phyloP scores from a whole-genome alignment of 2,329 filamentous ascomycete species.

The Fusarium sp. region DNA sequence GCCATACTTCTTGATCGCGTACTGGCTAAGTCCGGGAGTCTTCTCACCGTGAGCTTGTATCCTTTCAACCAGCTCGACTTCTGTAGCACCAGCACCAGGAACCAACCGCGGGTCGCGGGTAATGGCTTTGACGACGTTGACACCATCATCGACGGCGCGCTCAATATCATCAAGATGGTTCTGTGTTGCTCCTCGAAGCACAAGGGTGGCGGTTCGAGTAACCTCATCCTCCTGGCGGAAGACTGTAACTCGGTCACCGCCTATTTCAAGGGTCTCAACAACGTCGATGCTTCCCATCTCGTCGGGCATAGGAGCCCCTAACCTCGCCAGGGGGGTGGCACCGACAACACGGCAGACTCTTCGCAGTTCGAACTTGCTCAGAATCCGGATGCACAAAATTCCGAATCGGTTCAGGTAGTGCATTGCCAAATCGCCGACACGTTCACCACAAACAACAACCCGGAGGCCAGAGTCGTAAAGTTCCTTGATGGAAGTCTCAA shows the following conservation, averaged over 20 bases:
- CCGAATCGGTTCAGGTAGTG: constrained; percentile 98
- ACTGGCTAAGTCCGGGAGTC: constrained; percentile 91
- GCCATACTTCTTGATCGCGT: constrained; percentile 96
- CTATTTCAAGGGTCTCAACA: constrained; percentile 97
- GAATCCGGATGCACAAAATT: constrained; percentile 94
- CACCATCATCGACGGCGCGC: constrained; percentile 95
- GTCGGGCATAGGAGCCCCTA: constrained; percentile 99
- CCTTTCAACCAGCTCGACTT: constrained; percentile 92
- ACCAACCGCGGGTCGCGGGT: constrained; percentile 92
- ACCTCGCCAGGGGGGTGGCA: constrained; percentile 91
- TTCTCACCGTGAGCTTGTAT: constrained; percentile 91
- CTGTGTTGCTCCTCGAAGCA: constrained; percentile 94
- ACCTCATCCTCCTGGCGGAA: constrained; percentile 96
- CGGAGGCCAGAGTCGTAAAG: constrained; percentile 92
- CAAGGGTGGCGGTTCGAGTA: constrained; percentile 92
- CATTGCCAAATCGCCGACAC: constrained; percentile 93
- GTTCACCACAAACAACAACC: constrained; percentile 90
- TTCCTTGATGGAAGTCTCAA: constrained; percentile 93
- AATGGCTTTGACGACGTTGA: constrained; percentile 98
- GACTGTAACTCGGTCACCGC: constrained; percentile 96
- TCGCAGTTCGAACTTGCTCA: constrained; percentile 97
- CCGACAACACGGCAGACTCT: constrained; percentile 95
- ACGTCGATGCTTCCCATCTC: constrained; percentile 97
- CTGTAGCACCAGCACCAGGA: constrained; percentile 91
- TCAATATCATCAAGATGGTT: constrained; percentile 98